A percentile compares a stretch with the other conserved stretches of the same genome.
Evolutionary conservation across 352 stramenopile genomes (phyloP).

Genomic region (Blastocystis sp.): DNA sequence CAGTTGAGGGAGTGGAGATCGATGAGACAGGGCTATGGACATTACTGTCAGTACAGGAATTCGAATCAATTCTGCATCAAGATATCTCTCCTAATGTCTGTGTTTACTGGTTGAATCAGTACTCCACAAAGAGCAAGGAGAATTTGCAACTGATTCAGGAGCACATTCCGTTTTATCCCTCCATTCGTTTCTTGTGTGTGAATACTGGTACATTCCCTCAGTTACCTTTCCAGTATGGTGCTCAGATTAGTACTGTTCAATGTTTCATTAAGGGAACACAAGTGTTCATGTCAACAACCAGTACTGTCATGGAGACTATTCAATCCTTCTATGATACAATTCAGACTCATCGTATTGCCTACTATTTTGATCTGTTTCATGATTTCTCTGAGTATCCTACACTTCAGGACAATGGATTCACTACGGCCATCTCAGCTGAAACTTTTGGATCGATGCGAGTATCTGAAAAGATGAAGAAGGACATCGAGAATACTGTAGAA

Average conservation of each 20-base stretch:
- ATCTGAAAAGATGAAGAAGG: neutral
- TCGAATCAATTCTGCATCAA: neutral
- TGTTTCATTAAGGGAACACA: neutral
- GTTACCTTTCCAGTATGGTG: neutral
- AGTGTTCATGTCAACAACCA: neutral
- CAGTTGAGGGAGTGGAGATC: neutral
- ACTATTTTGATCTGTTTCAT: neutral
- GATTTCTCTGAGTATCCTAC: neutral
- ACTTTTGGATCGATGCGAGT: neutral
- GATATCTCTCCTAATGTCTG: neutral
- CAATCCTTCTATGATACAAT: neutral
- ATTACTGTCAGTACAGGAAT: neutral
- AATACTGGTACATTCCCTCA: conserved; percentile 12
- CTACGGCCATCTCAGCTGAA: neutral
- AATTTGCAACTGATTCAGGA: neutral
- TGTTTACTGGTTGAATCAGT: neutral
- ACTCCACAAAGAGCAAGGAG: neutral
- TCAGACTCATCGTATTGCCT: neutral
- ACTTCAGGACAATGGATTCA: neutral
- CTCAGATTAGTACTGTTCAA: neutral
- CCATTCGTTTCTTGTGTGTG: neutral
- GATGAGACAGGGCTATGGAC: neutral
- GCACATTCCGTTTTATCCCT: neutral
- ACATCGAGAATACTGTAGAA: neutral
- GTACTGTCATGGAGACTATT: neutral